These are phyloP conservation scores for Platanus orientalis DNA, from an alignment of 164 flowering plant species.

Conservation along the genomic window DNA sequence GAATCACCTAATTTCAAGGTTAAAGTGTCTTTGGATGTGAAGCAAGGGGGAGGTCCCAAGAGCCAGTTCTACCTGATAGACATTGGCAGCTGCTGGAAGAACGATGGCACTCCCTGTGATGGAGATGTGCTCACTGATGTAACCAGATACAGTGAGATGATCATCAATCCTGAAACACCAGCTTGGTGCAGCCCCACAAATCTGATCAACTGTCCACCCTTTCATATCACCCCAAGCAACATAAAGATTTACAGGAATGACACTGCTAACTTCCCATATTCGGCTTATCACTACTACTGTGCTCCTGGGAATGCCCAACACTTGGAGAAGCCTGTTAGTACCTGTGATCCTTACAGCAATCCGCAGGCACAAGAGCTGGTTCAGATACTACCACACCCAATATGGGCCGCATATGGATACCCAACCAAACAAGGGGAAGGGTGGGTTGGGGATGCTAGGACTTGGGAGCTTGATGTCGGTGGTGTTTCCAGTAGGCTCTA, in stretches of 20 bases:
- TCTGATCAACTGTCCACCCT: conserved; percentile 57
- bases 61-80: conserved; percentile 91
- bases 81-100: conserved; percentile 97
- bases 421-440: conserved; percentile 67
- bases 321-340: conserved; percentile 43
- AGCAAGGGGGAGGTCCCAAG: conserved; percentile 69
- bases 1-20: conserved; percentile 79
- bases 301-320: conserved; percentile 61
- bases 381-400: conserved; percentile 72
- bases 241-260: conserved; percentile 49
- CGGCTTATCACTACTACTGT: conserved; percentile 75
- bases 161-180: conserved; percentile 62
- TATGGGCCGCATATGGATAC: conserved; percentile 75
- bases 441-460: conserved; percentile 66
- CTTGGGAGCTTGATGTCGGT: conserved; percentile 84
- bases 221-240: conserved; percentile 49
- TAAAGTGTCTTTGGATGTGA: conserved; percentile 48
- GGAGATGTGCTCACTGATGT: conserved; percentile 73
- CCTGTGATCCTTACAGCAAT: conserved; percentile 89
- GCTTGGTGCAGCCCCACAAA: conserved; percentile 56
- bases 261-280: conserved; percentile 58
- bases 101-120: conserved; percentile 63
- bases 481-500: conserved; percentile 63
- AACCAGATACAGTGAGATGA: conserved; percentile 83
- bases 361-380: conserved; percentile 82